Evolutionary conservation across 2,329 filamentous ascomycete genomes (phyloP), one percentile per base, ranked within the genome.

Genomic region (Plenodomus biglobosus): DNA sequence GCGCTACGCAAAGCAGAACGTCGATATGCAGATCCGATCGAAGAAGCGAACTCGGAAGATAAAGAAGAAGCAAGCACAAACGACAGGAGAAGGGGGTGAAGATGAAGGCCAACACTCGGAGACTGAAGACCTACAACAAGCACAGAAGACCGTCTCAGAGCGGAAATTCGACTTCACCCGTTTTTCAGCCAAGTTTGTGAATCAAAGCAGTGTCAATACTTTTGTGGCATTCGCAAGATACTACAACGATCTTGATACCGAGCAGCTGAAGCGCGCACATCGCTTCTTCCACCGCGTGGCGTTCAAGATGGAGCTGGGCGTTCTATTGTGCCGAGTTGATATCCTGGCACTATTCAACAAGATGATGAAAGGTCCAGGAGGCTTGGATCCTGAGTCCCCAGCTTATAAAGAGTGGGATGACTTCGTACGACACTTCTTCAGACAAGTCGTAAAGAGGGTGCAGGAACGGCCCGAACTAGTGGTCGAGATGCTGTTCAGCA

Each of bases 401-500:
- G 80, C 83, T 50, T 95, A 83, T 74, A 88, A 85, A 61, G 94
- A 99, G 61, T 97, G 92, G 90, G 87, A 95, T 64, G 90, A 95
- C 61, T 79, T 99, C 30, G 82, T 90, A 3, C 87, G 86, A 69
- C 92, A 96, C 62, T 80, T 97, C 34, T 81, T 96, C 56, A 85
- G 86, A 58, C 87, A 86, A 64, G 87, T 92, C 55, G 80, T 90
- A 45, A 91, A 88, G 65, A 95, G 94, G 73, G 80, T 97, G 1
- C 83, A 94, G 52, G 85, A 96, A 58, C 83, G 91, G 37, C 91
- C 91, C 0, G 89, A 92, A 53, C 77, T 96, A 35, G 81, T 95
- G 41, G 86, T 95, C 1, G 94, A 99, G 73, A 84, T 99, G 80
- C 78, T 99, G 13, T 99, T 99, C 72, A 95, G 89, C 70, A 99